phyloP scores from a whole-genome alignment of 805 yeast species.

The Teunomyces atbi region DNA sequence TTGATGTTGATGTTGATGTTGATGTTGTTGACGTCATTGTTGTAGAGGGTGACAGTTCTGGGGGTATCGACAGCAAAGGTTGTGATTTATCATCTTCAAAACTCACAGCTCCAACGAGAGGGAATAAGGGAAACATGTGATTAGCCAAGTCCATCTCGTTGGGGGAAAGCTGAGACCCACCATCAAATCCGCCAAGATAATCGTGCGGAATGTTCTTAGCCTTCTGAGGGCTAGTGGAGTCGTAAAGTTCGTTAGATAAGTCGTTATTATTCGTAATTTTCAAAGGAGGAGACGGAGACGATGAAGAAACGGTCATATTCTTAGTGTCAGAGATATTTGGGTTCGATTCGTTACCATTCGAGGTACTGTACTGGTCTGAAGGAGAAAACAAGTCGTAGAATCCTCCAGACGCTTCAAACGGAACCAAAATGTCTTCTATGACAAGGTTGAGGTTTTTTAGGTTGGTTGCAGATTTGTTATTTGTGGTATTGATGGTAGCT shows the following conservation, averaged over 20 bases:
- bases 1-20: neutral
- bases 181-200: neutral
- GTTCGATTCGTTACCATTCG: constrained; percentile 1
- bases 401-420: constrained; percentile 29
- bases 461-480: neutral
- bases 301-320: constrained; percentile 4
- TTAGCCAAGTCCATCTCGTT: constrained; percentile 26
- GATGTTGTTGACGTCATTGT: neutral
- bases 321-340: constrained; percentile 1
- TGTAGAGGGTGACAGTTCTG: neutral
- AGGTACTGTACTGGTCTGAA: constrained; percentile 5
- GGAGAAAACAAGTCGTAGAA: constrained; percentile 28
- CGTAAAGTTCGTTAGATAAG: constrained; percentile 1
- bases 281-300: constrained; percentile 8
- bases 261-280: constrained; percentile 5
- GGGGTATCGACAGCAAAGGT: constrained; percentile 35
- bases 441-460: constrained; percentile 15
- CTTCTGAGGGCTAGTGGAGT: constrained; percentile 3
- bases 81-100: constrained; percentile 35
- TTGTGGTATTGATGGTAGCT: neutral
- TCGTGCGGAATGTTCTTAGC: constrained; percentile 1
- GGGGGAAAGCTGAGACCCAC: constrained; percentile 9
- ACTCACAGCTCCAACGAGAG: constrained; percentile 38
- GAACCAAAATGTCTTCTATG: constrained; percentile 29
- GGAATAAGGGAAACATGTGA: constrained; percentile 42